Percentiles rank a stretch among this genome's conserved stretches.
phyloP scores from a whole-genome alignment of 352 stramenopile genomes.

The Phytophthora vignae region DNA sequence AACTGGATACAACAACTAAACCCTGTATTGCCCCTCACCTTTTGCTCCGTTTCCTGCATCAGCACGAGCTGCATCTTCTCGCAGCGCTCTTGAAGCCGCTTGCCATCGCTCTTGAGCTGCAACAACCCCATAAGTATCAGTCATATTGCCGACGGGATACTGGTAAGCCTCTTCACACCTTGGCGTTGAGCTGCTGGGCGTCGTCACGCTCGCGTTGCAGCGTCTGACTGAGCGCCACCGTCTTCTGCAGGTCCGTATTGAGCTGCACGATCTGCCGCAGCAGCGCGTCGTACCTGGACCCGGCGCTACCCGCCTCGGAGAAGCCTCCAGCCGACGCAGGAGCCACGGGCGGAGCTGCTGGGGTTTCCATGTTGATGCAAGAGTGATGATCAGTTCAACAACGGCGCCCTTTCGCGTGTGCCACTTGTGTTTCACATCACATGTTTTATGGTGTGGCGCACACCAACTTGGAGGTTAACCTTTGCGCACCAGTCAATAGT shows the following conservation, averaged over 20 bases:
- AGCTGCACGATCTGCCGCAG: slow-evolving; percentile 87
- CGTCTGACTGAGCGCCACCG: slow-evolving; percentile 78
- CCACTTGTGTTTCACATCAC: slow-evolving; percentile 20
- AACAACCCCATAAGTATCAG: not conserved
- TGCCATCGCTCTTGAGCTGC: slow-evolving; percentile 70
- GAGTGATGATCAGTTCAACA: slow-evolving; percentile 43
- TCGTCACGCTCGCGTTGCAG: slow-evolving; percentile 82
- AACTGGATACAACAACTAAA: not conserved
- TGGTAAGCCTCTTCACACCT: slow-evolving; percentile 32
- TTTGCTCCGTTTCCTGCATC: slow-evolving; percentile 86
- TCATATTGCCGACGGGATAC: not conserved
- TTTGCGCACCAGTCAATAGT: slow-evolving; percentile 55
- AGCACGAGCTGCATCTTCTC: slow-evolving; percentile 84
- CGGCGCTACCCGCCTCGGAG: slow-evolving; percentile 7
- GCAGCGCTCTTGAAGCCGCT: slow-evolving; percentile 76
- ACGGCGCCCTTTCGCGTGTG: slow-evolving; percentile 10
- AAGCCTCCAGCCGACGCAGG: slow-evolving; percentile 7
- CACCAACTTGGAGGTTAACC: slow-evolving; percentile 17
- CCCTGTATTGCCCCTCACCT: slow-evolving; percentile 36
- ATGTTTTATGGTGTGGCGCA: slow-evolving; percentile 26
- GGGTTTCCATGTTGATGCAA: slow-evolving; percentile 25
- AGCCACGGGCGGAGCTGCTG: slow-evolving; percentile 1
- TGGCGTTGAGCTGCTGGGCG: slow-evolving; percentile 65
- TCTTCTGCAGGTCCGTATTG: slow-evolving; percentile 87
- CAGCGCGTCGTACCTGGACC: slow-evolving; percentile 71